Percentiles rank a stretch among this genome's conserved stretches.
Evolutionary conservation across 2,329 filamentous ascomycete genomes (phyloP).

Genomic region (Sporothrix phasma): DNA sequence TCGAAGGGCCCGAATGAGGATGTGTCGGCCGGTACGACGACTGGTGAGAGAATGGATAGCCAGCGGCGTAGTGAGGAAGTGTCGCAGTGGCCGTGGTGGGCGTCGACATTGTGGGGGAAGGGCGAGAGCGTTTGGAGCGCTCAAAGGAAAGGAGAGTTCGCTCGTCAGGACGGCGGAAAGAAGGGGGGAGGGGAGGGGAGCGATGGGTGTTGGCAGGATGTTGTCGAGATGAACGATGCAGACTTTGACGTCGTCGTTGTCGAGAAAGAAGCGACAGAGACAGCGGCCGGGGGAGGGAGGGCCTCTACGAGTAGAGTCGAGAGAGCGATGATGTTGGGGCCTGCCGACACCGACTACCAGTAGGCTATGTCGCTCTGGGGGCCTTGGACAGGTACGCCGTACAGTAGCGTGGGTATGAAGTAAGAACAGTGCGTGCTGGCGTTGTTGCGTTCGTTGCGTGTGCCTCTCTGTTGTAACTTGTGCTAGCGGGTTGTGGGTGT

Average conservation of each 20-base stretch:
- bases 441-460: conserved; percentile 10
- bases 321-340: conserved; percentile 2
- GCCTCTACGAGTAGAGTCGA: not conserved
- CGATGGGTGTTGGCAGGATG: not conserved
- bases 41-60: conserved; percentile 50
- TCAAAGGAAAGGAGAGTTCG: not conserved
- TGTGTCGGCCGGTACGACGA: conserved; percentile 29
- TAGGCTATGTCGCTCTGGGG: not conserved
- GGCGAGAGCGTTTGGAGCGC: not conserved
- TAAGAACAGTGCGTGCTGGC: not conserved
- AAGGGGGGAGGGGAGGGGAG: not conserved
- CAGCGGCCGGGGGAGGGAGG: conserved; percentile 3
- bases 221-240: not conserved
- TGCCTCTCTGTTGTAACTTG: not conserved
- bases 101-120: conserved; percentile 57
- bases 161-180: not conserved
- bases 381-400: not conserved
- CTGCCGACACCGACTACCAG: too few relatives aligned
- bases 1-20: conserved; percentile 27
- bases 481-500: not conserved
- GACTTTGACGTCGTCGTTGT: not conserved
- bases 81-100: conserved; percentile 68
- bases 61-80: conserved; percentile 56
- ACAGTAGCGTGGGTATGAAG: not conserved
- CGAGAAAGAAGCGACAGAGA: not conserved